Base-by-base conservation (phyloP, 257 asterid species). In the Nicotiana benthamiana region DNA sequence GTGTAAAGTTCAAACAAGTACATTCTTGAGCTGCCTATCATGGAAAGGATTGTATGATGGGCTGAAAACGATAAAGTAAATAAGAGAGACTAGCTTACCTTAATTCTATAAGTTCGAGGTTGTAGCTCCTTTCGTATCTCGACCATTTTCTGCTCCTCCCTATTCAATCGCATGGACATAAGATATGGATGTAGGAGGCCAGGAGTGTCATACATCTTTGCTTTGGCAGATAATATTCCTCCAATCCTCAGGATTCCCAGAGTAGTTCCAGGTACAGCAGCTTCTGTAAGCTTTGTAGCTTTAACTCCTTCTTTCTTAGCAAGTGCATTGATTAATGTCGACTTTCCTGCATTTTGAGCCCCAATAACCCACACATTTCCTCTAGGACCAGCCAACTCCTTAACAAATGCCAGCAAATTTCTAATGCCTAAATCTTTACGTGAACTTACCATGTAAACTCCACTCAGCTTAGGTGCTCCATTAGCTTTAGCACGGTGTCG, bases 291-390 rank as follows among this genome's bases (percentile, higher is more conserved):
- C 89, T 89, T 95, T 11, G 96, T 87, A 30, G 88, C 91, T 84
- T 90, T 93, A 13, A 88, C 91, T 53, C 96, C 92, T 88, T 85
- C 96, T 81, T 95, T 95, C 83, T 88, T 95, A 24, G 97, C 87
- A 86, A 95, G 90, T 13, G 97, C 96, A 82, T 95, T 95, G 79
- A 95, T 95, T 88, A 95, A 80, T 6, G 99, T 93, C 1, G 99
- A 95, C 70, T 91, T 95, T 56, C 99, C 99, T 9, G 97, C 98
- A 84, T 95, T 95, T 85, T 93, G 99, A 76, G 99, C 95, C 84
- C 99, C 98, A 36, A 95, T 88, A 76, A 95, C 96, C 99, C 99
- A 95, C 79, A 93, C 99, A 65, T 95, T 91, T 62, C 99, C 99
- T 66, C 99, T 88, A 30, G 99, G 99, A 59, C 99, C 99, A 43